These are phyloP conservation scores for Cyclotella choctawhatcheeana DNA, from an alignment of 108 stramenopile genomes.

Conservation along the genomic window DNA sequence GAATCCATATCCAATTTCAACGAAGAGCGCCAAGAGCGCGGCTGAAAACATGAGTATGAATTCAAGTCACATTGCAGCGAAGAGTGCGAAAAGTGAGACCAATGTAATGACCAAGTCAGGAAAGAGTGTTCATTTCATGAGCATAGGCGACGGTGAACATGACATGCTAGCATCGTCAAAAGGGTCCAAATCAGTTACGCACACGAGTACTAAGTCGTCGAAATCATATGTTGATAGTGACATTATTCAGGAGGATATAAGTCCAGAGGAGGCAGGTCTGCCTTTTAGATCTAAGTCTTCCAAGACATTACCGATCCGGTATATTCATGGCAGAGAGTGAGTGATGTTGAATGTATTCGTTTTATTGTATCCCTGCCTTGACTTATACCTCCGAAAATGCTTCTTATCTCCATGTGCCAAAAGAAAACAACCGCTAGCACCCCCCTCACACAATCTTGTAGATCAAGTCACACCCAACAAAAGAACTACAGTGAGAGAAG, in stretches of 20 bases:
- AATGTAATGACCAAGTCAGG: conserved; percentile 1
- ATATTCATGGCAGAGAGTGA: background rate
- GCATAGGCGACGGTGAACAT: background rate
- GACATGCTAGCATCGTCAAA: background rate
- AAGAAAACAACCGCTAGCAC: background rate
- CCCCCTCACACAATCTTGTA: background rate
- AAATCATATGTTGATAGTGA: background rate
- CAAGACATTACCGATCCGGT: conserved; percentile 5
- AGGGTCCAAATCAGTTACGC: background rate
- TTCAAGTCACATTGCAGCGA: background rate
- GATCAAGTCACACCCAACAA: background rate
- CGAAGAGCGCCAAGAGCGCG: background rate
- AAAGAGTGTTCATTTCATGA: background rate
- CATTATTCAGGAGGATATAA: background rate
- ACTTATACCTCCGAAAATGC: background rate
- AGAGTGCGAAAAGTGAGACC: conserved; percentile 12
- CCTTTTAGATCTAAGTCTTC: conserved; percentile 19
- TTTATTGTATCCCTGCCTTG: background rate
- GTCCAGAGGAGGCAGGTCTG: conserved; percentile 11
- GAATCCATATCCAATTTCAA: background rate
- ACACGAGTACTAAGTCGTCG: background rate
- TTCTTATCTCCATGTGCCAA: background rate
- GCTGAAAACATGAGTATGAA: background rate
- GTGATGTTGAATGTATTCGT: background rate
- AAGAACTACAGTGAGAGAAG: background rate